Conservation (phyloP, 768 basidiomycete genomes). For the Pseudohyphozyma bogoriensis region DNA sequence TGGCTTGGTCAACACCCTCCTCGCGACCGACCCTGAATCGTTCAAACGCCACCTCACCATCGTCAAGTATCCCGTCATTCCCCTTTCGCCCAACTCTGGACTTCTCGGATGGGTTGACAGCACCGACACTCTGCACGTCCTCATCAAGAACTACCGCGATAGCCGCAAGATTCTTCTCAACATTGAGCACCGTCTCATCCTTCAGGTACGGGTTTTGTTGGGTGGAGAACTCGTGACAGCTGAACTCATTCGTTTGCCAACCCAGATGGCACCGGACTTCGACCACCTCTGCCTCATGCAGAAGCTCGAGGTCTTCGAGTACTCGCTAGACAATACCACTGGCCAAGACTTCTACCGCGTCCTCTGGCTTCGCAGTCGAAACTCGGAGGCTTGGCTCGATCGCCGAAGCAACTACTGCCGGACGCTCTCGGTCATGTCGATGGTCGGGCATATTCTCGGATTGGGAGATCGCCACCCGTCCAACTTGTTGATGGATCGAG, state of each 20-base stretch:
- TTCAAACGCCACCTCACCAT: conserved; percentile 95
- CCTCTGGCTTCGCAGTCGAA: conserved; percentile 86
- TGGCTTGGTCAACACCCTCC: conserved; percentile 86
- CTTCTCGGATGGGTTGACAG: conserved; percentile 91
- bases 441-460: conserved; percentile 97
- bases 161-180: conserved; percentile 91
- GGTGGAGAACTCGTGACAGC: not conserved
- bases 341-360: conserved; percentile 96
- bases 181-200: conserved; percentile 97
- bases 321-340: conserved; percentile 94
- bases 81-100: conserved; percentile 89
- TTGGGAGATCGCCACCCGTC: conserved; percentile 97
- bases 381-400: conserved; percentile 97
- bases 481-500: conserved; percentile 81
- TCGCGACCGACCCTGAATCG: conserved; percentile 83
- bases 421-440: conserved; percentile 89
- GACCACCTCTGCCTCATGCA: conserved; percentile 86
- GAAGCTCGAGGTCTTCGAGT: conserved; percentile 98
- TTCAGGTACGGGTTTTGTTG: conserved; percentile 55
- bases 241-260: not conserved
- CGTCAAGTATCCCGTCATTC: conserved; percentile 83
- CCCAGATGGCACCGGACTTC: conserved; percentile 96
- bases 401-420: conserved; percentile 90
- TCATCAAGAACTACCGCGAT: conserved; percentile 82
- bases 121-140: conserved; percentile 88